phyloP scores from a whole-genome alignment of 345 rosid genomes.

The Noccaea caerulescens region DNA sequence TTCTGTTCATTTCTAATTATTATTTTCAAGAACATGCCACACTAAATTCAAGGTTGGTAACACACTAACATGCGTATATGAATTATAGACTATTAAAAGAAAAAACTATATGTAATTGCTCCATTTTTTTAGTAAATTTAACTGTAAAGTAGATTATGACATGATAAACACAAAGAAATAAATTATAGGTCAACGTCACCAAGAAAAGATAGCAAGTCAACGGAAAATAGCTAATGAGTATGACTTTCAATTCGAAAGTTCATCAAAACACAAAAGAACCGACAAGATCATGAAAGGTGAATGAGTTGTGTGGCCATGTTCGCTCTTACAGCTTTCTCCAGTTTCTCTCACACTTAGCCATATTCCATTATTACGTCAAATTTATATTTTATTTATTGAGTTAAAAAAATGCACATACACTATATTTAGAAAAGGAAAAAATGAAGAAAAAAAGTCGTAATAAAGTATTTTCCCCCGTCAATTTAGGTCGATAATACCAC shows the following conservation, averaged over 20 bases:
- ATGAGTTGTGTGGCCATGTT: constrained; percentile 41
- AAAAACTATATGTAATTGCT: neutral
- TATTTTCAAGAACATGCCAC: neutral
- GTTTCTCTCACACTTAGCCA: constrained; percentile 2
- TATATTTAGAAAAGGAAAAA: neutral
- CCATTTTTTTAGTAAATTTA: neutral
- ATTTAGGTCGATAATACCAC: neutral
- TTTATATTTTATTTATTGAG: neutral
- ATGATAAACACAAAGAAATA: neutral
- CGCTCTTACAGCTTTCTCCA: constrained; percentile 40
- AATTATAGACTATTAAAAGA: neutral
- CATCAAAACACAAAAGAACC: constrained; percentile 19
- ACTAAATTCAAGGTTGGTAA: neutral
- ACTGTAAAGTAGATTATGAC: neutral
- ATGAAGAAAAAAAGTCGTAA: constrained; percentile 1
- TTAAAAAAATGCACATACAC: neutral
- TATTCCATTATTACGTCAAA: neutral
- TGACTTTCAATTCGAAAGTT: constrained; percentile 17
- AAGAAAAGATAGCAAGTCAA: constrained; percentile 23
- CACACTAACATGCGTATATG: too few relatives aligned
- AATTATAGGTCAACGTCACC: constrained; percentile 24
- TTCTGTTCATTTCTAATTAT: neutral
- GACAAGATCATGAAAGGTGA: constrained; percentile 31
- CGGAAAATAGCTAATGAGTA: neutral
- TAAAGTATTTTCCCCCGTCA: neutral